Base-by-base conservation (phyloP, 345 rosid species). In the Sapria himalayana region DNA sequence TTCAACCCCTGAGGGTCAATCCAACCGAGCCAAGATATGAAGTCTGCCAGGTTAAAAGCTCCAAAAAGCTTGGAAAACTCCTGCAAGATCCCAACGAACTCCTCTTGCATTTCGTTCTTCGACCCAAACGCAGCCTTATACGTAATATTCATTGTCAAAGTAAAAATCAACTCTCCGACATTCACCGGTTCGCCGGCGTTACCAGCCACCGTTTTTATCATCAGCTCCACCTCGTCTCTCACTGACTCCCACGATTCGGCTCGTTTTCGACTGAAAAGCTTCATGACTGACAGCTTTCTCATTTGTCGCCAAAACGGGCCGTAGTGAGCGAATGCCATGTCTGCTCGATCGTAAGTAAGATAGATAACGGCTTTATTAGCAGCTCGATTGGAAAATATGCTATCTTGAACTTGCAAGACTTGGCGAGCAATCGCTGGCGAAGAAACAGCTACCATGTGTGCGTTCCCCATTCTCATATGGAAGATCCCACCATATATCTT, bases 261-360 rank as follows among this genome's bases (percentile, higher is more conserved):
- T 37, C 99, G 25, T 55, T 75, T 84, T 6, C 99, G 78, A 55
- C 99, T 91, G 49, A 91, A 91, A 9, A 84, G 62, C 65, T 70
- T 76, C 75, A 84, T 70, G 38, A 80, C 96, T 29, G 92, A 75
- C 2, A 84, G 69, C 64, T 91, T 91, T 1, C 99, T 58, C 99
- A 84, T 84, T 69, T 84, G 96, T 19, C 99, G 57, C 99, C 99
- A 84, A 33, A 80, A 84, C 0, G 99, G 95, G 0, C 99, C 99
- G 45, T 84, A 91, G 57, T 80, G 75, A 9, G 96, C 86, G 13
- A 91, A 91, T 22, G 99, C 99, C 93, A 91, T 80, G 50, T 91
- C 96, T 1, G 93, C 81, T 7, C 94, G 66, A 38, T 75, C 73
- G 24, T 91, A 91, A 6, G 93, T 84, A n/a, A 91, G 67, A 46